These are phyloP conservation scores for Kockovaella imperatae DNA, from an alignment of 768 basidiomycete genomes.

Conservation along the genomic window DNA sequence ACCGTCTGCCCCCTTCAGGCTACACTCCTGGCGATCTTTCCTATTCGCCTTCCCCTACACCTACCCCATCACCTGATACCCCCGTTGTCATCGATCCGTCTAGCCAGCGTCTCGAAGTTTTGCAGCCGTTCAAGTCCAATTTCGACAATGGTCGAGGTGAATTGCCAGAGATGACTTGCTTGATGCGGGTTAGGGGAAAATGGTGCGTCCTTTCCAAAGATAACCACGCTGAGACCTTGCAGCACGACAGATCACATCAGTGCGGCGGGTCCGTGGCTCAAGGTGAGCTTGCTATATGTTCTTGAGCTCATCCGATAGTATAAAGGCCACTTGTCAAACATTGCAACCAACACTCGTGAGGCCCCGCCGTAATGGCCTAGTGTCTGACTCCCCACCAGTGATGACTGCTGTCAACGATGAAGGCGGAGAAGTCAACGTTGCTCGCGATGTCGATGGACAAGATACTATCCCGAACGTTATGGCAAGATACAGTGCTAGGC, in stretches of 20 bases:
- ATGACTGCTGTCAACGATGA: slow-evolving; percentile 96
- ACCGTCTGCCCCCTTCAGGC: slow-evolving; percentile 72
- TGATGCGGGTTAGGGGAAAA: slow-evolving; percentile 91
- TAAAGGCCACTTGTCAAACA: slow-evolving; percentile 90
- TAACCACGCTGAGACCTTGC: background rate
- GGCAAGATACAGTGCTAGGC: slow-evolving; percentile 73
- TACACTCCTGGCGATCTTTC: slow-evolving; percentile 63
- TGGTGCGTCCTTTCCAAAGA: slow-evolving; percentile 48
- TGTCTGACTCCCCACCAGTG: slow-evolving; percentile 49
- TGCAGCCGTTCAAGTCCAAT: slow-evolving; percentile 75
- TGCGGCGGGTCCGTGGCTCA: slow-evolving; percentile 96
- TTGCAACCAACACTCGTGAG: slow-evolving; percentile 87
- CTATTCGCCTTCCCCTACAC: slow-evolving; percentile 69
- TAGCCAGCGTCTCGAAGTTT: slow-evolving; percentile 76
- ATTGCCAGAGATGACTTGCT: slow-evolving; percentile 69
- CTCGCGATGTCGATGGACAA: slow-evolving; percentile 62
- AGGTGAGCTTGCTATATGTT: slow-evolving; percentile 40
- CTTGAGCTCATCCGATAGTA: slow-evolving; percentile 49
- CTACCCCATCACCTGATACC: slow-evolving; percentile 66
- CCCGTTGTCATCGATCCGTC: slow-evolving; percentile 66
- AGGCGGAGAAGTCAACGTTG: slow-evolving; percentile 83
- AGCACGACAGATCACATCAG: slow-evolving; percentile 94
- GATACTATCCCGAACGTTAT: slow-evolving; percentile 88
- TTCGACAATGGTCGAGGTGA: slow-evolving; percentile 59
- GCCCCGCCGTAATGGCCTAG: slow-evolving; percentile 16